Conservation (phyloP, 345 rosid genomes). For the Pugionium cornutum region DNA sequence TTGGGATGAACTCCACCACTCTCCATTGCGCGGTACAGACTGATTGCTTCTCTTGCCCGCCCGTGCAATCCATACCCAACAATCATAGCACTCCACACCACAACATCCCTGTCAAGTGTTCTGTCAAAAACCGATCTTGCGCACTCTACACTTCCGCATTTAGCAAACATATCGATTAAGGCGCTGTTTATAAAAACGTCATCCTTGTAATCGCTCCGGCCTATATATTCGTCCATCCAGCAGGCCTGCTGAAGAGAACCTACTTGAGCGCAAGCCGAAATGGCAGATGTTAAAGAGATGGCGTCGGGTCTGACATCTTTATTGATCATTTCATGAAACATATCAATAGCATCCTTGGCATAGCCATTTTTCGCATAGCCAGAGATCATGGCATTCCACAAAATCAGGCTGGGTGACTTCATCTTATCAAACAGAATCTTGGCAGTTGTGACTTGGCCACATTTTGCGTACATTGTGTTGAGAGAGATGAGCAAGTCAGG, state of each 20-base stretch:
- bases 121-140: slow-evolving; percentile 59
- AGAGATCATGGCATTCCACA: slow-evolving; percentile 81
- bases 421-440: slow-evolving; percentile 54
- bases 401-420: slow-evolving; percentile 52
- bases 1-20: slow-evolving; percentile 54
- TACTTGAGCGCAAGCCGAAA: slow-evolving; percentile 65
- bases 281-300: slow-evolving; percentile 55
- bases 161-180: slow-evolving; percentile 67
- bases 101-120: slow-evolving; percentile 58
- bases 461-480: slow-evolving; percentile 70
- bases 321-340: slow-evolving; percentile 53
- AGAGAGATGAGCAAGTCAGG: slow-evolving; percentile 66
- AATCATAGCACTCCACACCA: slow-evolving; percentile 72
- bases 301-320: slow-evolving; percentile 50
- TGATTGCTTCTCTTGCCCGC: slow-evolving; percentile 54
- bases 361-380: slow-evolving; percentile 72
- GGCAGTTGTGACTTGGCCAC: slow-evolving; percentile 57
- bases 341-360: slow-evolving; percentile 56
- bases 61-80: slow-evolving; percentile 78
- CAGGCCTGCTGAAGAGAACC: slow-evolving; percentile 66
- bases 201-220: slow-evolving; percentile 45
- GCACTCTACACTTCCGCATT: slow-evolving; percentile 63
- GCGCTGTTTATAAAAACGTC: slow-evolving; percentile 53
- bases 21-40: slow-evolving; percentile 53
- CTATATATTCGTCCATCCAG: slow-evolving; percentile 55